Percentiles rank a stretch among this genome's conserved stretches.
Conservation (phyloP, 352 stramenopile species). For the Pythium oligandrum region DNA sequence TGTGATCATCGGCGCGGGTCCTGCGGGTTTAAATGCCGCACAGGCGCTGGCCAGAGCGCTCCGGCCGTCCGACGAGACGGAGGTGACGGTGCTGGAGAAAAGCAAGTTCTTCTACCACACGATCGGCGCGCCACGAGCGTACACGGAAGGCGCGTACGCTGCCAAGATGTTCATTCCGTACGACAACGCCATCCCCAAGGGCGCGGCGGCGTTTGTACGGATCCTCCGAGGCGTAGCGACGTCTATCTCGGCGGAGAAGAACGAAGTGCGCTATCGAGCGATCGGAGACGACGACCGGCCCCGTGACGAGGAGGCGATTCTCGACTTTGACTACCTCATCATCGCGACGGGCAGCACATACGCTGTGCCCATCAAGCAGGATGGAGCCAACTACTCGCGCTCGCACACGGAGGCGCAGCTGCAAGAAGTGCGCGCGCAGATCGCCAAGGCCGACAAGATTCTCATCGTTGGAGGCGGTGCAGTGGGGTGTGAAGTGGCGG, state of each 20-base stretch:
- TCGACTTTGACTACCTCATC: slow-evolving; percentile 16
- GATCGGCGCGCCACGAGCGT: slow-evolving; percentile 28
- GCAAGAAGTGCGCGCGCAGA: slow-evolving; percentile 17
- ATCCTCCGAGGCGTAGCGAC: slow-evolving; percentile 23
- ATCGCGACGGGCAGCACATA: slow-evolving; percentile 17
- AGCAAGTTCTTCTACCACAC: slow-evolving; percentile 34
- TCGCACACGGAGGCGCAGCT: slow-evolving; percentile 24
- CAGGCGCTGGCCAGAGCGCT: slow-evolving; percentile 26
- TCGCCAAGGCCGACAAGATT: slow-evolving; percentile 30
- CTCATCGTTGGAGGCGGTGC: slow-evolving; percentile 42
- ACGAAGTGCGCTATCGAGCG: slow-evolving; percentile 18
- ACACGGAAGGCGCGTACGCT: slow-evolving; percentile 25
- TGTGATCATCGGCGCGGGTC: slow-evolving; percentile 28
- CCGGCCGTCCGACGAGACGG: slow-evolving; percentile 14
- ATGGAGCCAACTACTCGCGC: neutral
- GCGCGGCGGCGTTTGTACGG: slow-evolving; percentile 5
- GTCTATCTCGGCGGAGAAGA: slow-evolving; percentile 18
- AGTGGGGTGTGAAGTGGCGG: slow-evolving; percentile 50
- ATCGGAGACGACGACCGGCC: slow-evolving; percentile 19
- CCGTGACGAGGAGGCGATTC: slow-evolving; percentile 5
- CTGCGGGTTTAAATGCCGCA: slow-evolving; percentile 24
- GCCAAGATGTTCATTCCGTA: slow-evolving; percentile 36
- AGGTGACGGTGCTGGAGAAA: slow-evolving; percentile 37
- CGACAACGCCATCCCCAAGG: slow-evolving; percentile 22
- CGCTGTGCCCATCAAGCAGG: slow-evolving; percentile 8